Evolutionary conservation across 306 rosid species (phyloP), one percentile per base, ranked within the genome.

Genomic region (Castanea mollissima): DNA sequence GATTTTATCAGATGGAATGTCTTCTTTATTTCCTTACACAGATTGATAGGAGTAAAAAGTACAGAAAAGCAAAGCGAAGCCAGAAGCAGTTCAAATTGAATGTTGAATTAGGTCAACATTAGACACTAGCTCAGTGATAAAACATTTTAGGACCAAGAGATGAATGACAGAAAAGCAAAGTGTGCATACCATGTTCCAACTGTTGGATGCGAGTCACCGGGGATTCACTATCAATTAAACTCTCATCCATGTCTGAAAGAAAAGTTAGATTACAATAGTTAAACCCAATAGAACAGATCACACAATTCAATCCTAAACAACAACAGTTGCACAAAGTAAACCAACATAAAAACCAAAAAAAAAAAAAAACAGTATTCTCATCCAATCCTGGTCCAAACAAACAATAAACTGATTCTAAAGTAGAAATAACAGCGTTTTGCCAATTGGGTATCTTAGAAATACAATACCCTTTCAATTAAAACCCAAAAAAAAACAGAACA

Each of bases 171-270:
- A 19, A 80, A 32, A 35, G 70, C 27, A 69, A 64, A 79, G 55
- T 25, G 32, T 12, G 74, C 73, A 75, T 85, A 95, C 99, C 99
- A 15, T 80, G 89, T 85, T 95, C 97, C 86, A 95, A 76, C 81
- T 85, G 92, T 76, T 78, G 90, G 79, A 91, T 92, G 60, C 91
- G 95, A 75, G 91, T 78, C 78, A 83, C 35, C 86, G 80, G 74
- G 1, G 93, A 75, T 9, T 87, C 94, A 69, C 31, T 81, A 10
- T 76, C 83, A 74, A 60, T 62, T 4, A 57, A 44, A 71, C 32
- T 82, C 77, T 79, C 88, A 58, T 85, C 79, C 91, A 88, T 88
- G 18, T 79, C 91, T 81, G 84, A 21, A 49, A 73, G 59, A 59
- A 41, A 18, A 52, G 25, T 38, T 6, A 63, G 3, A 38, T 4